Conservation (phyloP, 2,329 filamentous ascomycete genomes). For the Didymellaceae sp. region DNA sequence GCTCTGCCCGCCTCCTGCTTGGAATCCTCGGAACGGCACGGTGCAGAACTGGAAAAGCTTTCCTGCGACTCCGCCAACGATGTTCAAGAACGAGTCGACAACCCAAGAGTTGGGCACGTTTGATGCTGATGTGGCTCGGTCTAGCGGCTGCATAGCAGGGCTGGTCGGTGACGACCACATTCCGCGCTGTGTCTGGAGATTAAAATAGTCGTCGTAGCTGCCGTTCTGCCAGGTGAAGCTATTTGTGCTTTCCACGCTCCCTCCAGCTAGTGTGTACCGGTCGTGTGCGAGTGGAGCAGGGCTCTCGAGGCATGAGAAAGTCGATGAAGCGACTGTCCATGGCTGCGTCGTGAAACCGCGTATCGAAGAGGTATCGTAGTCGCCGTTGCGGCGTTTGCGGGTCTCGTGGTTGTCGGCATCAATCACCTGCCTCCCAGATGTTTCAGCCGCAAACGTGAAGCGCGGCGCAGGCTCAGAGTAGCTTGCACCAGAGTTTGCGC, state of each 20-base stretch:
- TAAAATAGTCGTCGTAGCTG: slow-evolving; percentile 52
- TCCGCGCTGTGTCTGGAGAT: slow-evolving; percentile 45
- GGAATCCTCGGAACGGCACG: slow-evolving; percentile 79
- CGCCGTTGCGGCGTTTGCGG: slow-evolving; percentile 39
- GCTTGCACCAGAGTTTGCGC: slow-evolving; percentile 21
- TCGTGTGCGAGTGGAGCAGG: slow-evolving; percentile 59
- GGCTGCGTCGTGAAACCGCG: slow-evolving; percentile 21
- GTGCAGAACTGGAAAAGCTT: slow-evolving; percentile 86
- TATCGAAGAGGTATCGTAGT: slow-evolving; percentile 18
- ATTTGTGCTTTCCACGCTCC: slow-evolving; percentile 57
- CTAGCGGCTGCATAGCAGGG: slow-evolving; percentile 26
- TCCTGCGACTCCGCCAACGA: slow-evolving; percentile 72
- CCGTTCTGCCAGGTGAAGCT: slow-evolving; percentile 47
- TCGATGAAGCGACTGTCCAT: slow-evolving; percentile 32
- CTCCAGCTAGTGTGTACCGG: slow-evolving; percentile 57
- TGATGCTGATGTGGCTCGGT: slow-evolving; percentile 24
- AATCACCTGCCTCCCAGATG: slow-evolving; percentile 38
- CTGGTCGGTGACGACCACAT: slow-evolving; percentile 44
- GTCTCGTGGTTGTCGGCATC: slow-evolving; percentile 38
- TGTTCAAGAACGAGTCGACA: slow-evolving; percentile 59
- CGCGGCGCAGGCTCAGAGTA: slow-evolving; percentile 33
- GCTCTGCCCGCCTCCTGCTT: slow-evolving; percentile 79
- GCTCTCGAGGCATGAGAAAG: slow-evolving; percentile 37
- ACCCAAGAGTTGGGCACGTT: slow-evolving; percentile 29
- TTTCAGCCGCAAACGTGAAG: slow-evolving; percentile 34